These are phyloP conservation scores for Aegilops longissima DNA, from an alignment of 176 grass and related monocot species.

Conservation along the genomic window DNA sequence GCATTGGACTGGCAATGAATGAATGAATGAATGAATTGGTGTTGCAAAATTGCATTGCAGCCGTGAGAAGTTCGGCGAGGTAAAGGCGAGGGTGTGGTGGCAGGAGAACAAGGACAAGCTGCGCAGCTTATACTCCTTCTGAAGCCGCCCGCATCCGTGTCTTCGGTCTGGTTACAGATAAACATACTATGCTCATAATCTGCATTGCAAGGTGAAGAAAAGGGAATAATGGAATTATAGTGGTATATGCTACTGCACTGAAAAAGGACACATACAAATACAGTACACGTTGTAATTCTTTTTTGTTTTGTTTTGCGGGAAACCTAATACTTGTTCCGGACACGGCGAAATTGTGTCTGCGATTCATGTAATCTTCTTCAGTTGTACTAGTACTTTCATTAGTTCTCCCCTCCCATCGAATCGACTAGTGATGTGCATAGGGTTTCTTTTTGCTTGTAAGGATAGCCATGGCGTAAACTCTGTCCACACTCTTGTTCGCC, in stretches of 20 bases:
- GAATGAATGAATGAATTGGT: background rate
- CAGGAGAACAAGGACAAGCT: conserved; percentile 23
- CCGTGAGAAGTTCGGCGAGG: conserved; percentile 23
- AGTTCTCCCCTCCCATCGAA: too few relatives aligned
- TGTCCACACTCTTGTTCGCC: too few relatives aligned
- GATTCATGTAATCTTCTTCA: too few relatives aligned
- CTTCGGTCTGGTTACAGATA: background rate
- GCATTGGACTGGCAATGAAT: too few relatives aligned
- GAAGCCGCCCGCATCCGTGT: background rate
- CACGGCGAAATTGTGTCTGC: background rate
- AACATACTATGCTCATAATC: background rate
- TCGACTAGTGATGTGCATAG: too few relatives aligned
- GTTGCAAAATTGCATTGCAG: background rate
- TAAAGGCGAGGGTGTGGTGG: conserved; percentile 31
- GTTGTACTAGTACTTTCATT: too few relatives aligned
- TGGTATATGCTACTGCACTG: background rate
- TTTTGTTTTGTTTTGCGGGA: too few relatives aligned
- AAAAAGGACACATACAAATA: background rate
- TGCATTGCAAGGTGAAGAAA: background rate
- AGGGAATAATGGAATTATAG: background rate
- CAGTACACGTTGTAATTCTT: background rate
- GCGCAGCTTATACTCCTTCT: conserved; percentile 25
- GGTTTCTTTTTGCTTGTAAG: too few relatives aligned
- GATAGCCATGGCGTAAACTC: too few relatives aligned
- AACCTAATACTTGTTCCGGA: background rate